These are phyloP conservation scores for Acacia crassicarpa DNA, from an alignment of 306 rosid species.

Conservation along the genomic window DNA sequence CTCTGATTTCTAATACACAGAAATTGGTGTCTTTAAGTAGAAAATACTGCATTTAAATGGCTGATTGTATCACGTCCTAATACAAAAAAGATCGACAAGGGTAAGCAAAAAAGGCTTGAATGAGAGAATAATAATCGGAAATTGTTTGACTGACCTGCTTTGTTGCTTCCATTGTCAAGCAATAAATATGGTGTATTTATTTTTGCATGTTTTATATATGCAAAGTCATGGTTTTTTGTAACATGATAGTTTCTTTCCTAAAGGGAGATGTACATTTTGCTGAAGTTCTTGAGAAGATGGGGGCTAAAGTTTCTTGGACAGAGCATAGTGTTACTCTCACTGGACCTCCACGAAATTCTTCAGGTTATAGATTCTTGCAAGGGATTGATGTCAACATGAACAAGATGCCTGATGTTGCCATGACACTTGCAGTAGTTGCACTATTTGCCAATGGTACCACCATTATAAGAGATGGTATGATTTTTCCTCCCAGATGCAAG, in stretches of 20 bases:
- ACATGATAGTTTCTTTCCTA: conserved; percentile 14
- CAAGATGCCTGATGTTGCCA: conserved; percentile 99
- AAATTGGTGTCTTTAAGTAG: neutral
- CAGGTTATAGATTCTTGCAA: conserved; percentile 59
- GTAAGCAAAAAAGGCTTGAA: neutral
- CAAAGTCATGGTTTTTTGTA: conserved; percentile 10
- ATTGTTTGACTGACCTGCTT: neutral
- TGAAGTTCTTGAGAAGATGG: conserved; percentile 97
- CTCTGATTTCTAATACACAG: no score
- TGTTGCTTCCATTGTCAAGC: neutral
- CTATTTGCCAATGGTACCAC: conserved; percentile 90
- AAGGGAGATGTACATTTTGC: conserved; percentile 99
- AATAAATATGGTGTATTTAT: neutral
- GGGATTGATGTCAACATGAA: conserved; percentile 95
- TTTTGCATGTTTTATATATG: neutral
- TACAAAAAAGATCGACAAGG: neutral
- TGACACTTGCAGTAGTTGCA: conserved; percentile 99
- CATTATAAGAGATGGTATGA: conserved; percentile 87
- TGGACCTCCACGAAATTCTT: conserved; percentile 75
- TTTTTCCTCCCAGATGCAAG: conserved; percentile 18
- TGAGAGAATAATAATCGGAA: neutral
- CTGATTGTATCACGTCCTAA: neutral
- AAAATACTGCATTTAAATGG: neutral
- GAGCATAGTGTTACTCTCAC: conserved; percentile 88
- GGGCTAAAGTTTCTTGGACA: conserved; percentile 94